phyloP scores from a whole-genome alignment of 2,329 filamentous ascomycete species.

The Fusarium compactum region DNA sequence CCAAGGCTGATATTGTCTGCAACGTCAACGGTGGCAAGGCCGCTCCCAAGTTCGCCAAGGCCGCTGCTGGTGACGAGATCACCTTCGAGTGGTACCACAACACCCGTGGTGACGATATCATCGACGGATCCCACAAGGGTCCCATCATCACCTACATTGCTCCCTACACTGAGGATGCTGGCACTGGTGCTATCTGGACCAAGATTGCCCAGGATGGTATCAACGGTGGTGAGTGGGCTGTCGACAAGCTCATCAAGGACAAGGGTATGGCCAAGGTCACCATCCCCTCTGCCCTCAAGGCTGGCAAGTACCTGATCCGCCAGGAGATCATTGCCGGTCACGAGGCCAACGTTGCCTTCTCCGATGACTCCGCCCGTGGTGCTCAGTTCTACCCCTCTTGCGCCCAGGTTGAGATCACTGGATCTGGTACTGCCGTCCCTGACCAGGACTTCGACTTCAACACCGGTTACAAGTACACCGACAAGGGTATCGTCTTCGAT shows the following conservation, averaged over 20 bases:
- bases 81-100: slow-evolving; percentile 65
- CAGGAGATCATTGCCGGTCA: slow-evolving; percentile 68
- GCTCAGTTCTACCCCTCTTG: slow-evolving; percentile 66
- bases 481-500: slow-evolving; percentile 70
- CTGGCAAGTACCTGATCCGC: slow-evolving; percentile 66
- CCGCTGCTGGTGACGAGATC: slow-evolving; percentile 62
- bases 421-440: slow-evolving; percentile 56
- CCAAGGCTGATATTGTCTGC: slow-evolving; percentile 57
- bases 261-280: slow-evolving; percentile 63
- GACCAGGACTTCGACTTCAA: slow-evolving; percentile 60
- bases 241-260: slow-evolving; percentile 58
- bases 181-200: slow-evolving; percentile 64
- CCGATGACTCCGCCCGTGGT: slow-evolving; percentile 50
- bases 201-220: slow-evolving; percentile 56
- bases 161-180: slow-evolving; percentile 55
- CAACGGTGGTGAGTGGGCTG: slow-evolving; percentile 58
- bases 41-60: slow-evolving; percentile 55
- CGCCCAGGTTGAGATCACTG: slow-evolving; percentile 70
- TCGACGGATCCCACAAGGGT: slow-evolving; percentile 64
- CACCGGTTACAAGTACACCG: slow-evolving; percentile 67
- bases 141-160: slow-evolving; percentile 67
- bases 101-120: slow-evolving; percentile 63
- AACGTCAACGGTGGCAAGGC: slow-evolving; percentile 57
- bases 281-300: slow-evolving; percentile 59
- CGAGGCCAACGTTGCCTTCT: slow-evolving; percentile 54